Base-by-base conservation (phyloP, 2,329 filamentous ascomycete genomes). In the Geoglossum cookeanum region DNA sequence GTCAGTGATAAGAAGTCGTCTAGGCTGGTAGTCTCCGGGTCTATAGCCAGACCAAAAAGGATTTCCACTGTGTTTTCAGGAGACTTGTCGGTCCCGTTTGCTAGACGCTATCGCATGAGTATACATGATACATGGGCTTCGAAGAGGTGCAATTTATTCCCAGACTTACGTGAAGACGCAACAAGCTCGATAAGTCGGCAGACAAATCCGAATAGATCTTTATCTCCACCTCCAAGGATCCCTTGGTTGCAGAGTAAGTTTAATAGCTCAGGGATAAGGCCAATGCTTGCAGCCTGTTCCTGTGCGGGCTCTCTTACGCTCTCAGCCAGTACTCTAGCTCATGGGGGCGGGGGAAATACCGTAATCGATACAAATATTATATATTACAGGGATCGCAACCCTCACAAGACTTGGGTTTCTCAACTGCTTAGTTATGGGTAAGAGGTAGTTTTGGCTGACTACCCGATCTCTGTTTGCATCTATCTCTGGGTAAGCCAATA, bases 311-410 rank as follows among this genome's bases (percentile, higher is more conserved):
- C 60, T 61, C 56, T 48, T 53, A 42, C 27, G 17, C n/a, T 37
- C 45, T 58, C 32, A 58, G 56, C 52, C 33, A 29, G 37, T 30
- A 11, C 9, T 52, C 3, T 29, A 29, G 5, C 9, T 17, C 17
- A 13, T n/a, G 53, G 29, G 8, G 17, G 17, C 3, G 17, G 17
- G 27, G n/a, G 29, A 13, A 62, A 56, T 61, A 73, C 71, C 71
- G 62, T 67, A 73, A 59, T 73, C 71, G 58, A 69, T 65, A 61
- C 71, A 73, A 55, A 72, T 68, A 58, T 74, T 74, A 63, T 71
- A 73, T 48, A 73, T 65, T 49, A 73, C 71, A 58, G 70, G 69
- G 58, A 73, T 68, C 30, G 68, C 67, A 30, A 73, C 33, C 58
- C 70, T 65, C 15, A 67, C 63, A 37, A 72, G 64, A 2, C 65